Base-by-base conservation (phyloP, 352 stramenopile species). In the Lagenidium sp. region DNA sequence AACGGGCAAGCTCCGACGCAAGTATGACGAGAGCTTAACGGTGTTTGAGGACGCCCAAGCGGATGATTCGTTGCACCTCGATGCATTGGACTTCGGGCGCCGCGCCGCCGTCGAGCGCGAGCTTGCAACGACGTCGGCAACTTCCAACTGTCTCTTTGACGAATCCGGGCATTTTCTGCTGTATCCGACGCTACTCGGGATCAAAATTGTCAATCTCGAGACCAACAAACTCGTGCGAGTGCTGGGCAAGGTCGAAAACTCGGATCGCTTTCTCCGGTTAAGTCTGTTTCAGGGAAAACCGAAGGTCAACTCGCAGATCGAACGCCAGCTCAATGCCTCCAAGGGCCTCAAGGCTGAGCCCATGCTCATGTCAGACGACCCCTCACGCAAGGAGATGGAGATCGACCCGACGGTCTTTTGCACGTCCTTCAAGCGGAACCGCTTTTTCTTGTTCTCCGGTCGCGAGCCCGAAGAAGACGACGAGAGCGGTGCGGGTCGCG, bases 371-470 rank as follows among this genome's bases (percentile, higher is more conserved):
- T 77, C 68, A 1, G 73, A 89, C 35, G 60, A 77, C 24, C 39
- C 48, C 15, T 8, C 28, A n/a, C 23, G 37, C 19, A 67, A 65
- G 19, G 57, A 65, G 12, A 57, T 68, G 25, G 41, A 55, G 16
- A 69, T 73, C 20, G 84, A 96, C 32, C 86, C 86, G n/a, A 94
- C 82, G 25, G 34, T 97, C 5, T 94, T 96, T 41, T 77, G 61
- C 30, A 89, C 81, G 16, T 84, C 81, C 32, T 96, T 96, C 55
- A 93, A 95, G 55, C 80, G 82, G 21, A 79, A 84, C 26, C 91
- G 97, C 11, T 98, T 99, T 55, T 99, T 98, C 44, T 65, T 98
- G 19, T 99, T 99, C 60, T 97, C 89, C 39, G 80, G 92, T 12
- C 71, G 94, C 34, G 95, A 98, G 54, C 96, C 95, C 1, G 62